Conservation (phyloP, 768 basidiomycete genomes). For the Kwoniella botswanensis region DNA sequence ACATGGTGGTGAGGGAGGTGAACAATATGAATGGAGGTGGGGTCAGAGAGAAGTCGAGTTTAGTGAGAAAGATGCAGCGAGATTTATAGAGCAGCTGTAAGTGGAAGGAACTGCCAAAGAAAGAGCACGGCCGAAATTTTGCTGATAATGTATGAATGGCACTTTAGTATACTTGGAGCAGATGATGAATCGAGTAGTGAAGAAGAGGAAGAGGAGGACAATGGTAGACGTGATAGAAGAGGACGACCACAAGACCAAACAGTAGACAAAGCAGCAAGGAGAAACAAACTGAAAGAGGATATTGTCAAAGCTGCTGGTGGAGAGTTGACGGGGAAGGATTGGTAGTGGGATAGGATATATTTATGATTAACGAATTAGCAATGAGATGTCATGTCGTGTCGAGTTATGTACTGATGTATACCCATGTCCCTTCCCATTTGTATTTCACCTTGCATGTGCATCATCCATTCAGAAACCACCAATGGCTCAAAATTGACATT, state of each 20-base stretch:
- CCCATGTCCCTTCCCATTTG: not conserved
- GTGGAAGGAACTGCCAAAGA: too few relatives aligned
- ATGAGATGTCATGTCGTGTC: not conserved
- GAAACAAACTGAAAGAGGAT: constrained; percentile 38
- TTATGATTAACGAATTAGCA: not conserved
- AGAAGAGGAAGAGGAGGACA: constrained; percentile 19
- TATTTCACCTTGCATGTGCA: not conserved
- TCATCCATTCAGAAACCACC: not conserved
- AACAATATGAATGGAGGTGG: constrained; percentile 80
- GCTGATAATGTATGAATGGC: too few relatives aligned
- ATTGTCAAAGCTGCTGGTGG: constrained; percentile 48
- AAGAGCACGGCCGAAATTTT: too few relatives aligned
- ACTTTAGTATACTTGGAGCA: constrained; percentile 21
- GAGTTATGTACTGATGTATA: not conserved
- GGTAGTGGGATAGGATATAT: not conserved
- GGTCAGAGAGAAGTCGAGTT: constrained; percentile 83
- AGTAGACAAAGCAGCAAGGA: constrained; percentile 15
- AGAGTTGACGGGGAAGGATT: constrained; percentile 20
- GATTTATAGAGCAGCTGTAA: constrained; percentile 70
- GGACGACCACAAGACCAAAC: not conserved
- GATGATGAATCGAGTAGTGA: constrained; percentile 29
- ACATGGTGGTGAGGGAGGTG: constrained; percentile 59
- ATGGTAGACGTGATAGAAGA: constrained; percentile 8
- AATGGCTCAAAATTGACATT: not conserved
- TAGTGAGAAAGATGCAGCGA: constrained; percentile 74